Evolutionary conservation across 1,284 basidiomycete species (phyloP).

Genomic region (Jaminaea rosea): DNA sequence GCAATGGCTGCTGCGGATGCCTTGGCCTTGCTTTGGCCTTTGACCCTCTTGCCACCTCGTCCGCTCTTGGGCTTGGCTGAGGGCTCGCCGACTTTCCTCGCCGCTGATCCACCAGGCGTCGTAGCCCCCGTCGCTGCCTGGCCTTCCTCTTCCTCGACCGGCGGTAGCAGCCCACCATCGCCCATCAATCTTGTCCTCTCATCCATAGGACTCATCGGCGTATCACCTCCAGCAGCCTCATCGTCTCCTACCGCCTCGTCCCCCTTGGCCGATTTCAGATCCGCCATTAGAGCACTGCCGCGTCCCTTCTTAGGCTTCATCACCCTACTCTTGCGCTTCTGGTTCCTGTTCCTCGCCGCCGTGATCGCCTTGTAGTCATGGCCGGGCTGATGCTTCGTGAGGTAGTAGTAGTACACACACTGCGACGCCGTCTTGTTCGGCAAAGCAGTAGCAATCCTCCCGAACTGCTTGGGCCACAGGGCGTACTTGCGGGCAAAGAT

Average conservation of each 20-base stretch:
- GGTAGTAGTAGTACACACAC: conserved; percentile 88
- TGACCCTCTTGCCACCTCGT: background rate
- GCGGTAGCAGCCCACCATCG: background rate
- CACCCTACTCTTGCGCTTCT: conserved; percentile 35
- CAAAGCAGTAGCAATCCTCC: conserved; percentile 67
- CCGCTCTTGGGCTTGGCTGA: background rate
- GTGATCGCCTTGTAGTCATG: conserved; percentile 42
- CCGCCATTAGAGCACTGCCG: conserved; percentile 46
- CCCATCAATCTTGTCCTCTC: too few relatives aligned
- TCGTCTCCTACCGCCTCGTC: conserved; percentile 45
- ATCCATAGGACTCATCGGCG: too few relatives aligned
- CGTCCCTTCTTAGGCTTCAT: conserved; percentile 45
- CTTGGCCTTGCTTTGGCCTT: background rate
- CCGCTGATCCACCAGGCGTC: conserved; percentile 7
- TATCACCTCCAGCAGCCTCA: conserved; percentile 8
- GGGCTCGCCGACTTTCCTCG: conserved; percentile 5
- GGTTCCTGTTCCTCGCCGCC: conserved; percentile 36
- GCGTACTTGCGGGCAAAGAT: conserved; percentile 75
- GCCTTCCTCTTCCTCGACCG: background rate
- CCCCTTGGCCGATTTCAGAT: conserved; percentile 38
- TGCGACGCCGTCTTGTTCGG: conserved; percentile 77
- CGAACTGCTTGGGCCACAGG: conserved; percentile 84
- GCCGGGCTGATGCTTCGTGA: conserved; percentile 68
- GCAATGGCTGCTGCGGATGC: conserved; percentile 2
- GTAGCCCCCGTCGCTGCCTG: conserved; percentile 2